Percentiles rank a stretch among this genome's conserved stretches.
Conservation (phyloP, 1,139 yeast genomes). For the Kazachstania sp. region DNA sequence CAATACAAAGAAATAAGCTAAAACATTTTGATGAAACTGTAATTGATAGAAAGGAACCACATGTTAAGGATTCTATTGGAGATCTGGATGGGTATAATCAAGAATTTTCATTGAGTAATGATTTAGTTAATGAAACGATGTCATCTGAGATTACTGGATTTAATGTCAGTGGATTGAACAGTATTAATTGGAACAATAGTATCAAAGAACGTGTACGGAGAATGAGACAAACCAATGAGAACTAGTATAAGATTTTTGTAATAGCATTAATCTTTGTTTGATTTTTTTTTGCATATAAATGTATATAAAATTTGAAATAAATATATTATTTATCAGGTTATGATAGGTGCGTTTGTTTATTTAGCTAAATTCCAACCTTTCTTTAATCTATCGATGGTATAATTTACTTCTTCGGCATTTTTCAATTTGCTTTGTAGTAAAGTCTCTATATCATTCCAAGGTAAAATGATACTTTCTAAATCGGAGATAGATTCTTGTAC, state of each 20-base stretch:
- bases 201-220: conserved; percentile 32
- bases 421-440: conserved; percentile 21
- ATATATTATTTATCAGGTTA: not conserved
- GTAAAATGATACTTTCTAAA: conserved; percentile 14
- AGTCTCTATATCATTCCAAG: conserved; percentile 32
- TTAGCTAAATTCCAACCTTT: conserved; percentile 34
- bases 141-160: conserved; percentile 24
- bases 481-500: conserved; percentile 6
- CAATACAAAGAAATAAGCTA: conserved; percentile 46
- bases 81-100: conserved; percentile 1
- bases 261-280: too few relatives aligned
- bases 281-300: too few relatives aligned
- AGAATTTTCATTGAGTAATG: conserved; percentile 2
- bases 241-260: not conserved
- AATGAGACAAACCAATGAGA: conserved; percentile 11
- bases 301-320: too few relatives aligned
- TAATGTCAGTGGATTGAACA: conserved; percentile 22
- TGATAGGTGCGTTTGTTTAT: conserved; percentile 6
- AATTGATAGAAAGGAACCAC: conserved; percentile 1
- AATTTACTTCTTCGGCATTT: conserved; percentile 15
- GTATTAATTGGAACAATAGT: conserved; percentile 37
- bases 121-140: conserved; percentile 16
- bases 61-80: conserved; percentile 18
- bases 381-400: conserved; percentile 35
- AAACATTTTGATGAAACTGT: conserved; percentile 28